phyloP scores from a whole-genome alignment of 768 basidiomycete genomes.

The Agrocybe praecox region DNA sequence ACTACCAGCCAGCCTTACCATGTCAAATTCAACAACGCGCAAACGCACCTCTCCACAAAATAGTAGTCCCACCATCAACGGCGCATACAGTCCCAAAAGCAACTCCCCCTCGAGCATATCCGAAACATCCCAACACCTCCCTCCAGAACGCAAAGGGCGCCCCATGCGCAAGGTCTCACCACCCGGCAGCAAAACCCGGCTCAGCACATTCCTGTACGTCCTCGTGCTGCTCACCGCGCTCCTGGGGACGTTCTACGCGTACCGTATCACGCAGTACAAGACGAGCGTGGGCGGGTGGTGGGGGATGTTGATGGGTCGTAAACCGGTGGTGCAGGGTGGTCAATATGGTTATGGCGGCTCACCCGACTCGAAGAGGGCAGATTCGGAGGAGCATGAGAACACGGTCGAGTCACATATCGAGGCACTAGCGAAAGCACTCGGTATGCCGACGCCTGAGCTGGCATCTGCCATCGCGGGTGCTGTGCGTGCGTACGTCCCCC shows the following conservation, averaged over 20 bases:
- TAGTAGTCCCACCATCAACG: background rate
- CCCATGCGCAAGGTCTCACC: conserved; percentile 34
- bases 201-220: conserved; percentile 52
- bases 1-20: no score
- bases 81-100: background rate
- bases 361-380: background rate
- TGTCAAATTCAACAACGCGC: conserved; percentile 12
- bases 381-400: conserved; percentile 6
- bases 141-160: conserved; percentile 16
- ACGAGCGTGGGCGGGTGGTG: conserved; percentile 64
- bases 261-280: conserved; percentile 49
- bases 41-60: conserved; percentile 17
- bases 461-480: conserved; percentile 66
- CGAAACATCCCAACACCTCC: conserved; percentile 21
- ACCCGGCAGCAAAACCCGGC: conserved; percentile 45
- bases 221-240: conserved; percentile 43
- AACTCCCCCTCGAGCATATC: background rate
- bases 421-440: conserved; percentile 62
- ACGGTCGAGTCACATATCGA: conserved; percentile 59
- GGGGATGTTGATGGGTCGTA: conserved; percentile 47
- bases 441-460: conserved; percentile 60
- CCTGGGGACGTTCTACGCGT: conserved; percentile 53
- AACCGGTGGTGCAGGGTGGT: conserved; percentile 14
- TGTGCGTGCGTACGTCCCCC: conserved; percentile 59
- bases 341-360: no score